Evolutionary conservation across 2,329 filamentous ascomycete genomes (phyloP).

Genomic region (Ophiosphaerella narmari): DNA sequence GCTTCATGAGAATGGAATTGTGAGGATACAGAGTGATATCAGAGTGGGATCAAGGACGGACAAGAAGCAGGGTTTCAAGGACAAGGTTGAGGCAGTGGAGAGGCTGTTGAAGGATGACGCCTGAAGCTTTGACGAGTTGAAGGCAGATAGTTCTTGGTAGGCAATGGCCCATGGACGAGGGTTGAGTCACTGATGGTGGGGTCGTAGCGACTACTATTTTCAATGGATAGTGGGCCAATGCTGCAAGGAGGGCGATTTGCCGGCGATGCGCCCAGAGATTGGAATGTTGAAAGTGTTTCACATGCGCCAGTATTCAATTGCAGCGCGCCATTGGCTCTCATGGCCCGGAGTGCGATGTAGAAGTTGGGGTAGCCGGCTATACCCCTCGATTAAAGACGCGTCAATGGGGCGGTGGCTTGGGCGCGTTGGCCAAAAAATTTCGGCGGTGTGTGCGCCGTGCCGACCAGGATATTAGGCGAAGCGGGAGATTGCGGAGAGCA

Average conservation of each 20-base stretch:
- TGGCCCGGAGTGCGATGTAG: not conserved
- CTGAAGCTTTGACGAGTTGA: slow-evolving; percentile 24
- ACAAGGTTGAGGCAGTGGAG: slow-evolving; percentile 73
- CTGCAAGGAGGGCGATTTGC: too few relatives aligned
- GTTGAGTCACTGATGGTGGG: too few relatives aligned
- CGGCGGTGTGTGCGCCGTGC: slow-evolving; percentile 5
- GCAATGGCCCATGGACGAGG: too few relatives aligned
- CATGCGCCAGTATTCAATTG: too few relatives aligned
- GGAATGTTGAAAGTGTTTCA: too few relatives aligned
- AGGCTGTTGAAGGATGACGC: slow-evolving; percentile 52
- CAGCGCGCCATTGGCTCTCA: not conserved
- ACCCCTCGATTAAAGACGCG: not conserved
- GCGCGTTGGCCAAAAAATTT: slow-evolving; percentile 1
- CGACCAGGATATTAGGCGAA: not conserved
- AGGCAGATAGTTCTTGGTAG: not conserved
- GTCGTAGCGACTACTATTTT: too few relatives aligned
- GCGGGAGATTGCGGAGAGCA: slow-evolving; percentile 1
- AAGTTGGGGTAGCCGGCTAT: slow-evolving; percentile 5
- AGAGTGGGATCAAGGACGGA: slow-evolving; percentile 84
- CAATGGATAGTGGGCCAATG: too few relatives aligned
- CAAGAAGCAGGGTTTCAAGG: slow-evolving; percentile 78
- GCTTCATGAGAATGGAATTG: slow-evolving; percentile 45
- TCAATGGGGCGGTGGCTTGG: slow-evolving; percentile 1
- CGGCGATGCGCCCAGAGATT: too few relatives aligned
- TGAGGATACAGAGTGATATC: slow-evolving; percentile 85